Conservation (phyloP, 371 early-diverging fungal species). For the Lichtheimia hyalospora region DNA sequence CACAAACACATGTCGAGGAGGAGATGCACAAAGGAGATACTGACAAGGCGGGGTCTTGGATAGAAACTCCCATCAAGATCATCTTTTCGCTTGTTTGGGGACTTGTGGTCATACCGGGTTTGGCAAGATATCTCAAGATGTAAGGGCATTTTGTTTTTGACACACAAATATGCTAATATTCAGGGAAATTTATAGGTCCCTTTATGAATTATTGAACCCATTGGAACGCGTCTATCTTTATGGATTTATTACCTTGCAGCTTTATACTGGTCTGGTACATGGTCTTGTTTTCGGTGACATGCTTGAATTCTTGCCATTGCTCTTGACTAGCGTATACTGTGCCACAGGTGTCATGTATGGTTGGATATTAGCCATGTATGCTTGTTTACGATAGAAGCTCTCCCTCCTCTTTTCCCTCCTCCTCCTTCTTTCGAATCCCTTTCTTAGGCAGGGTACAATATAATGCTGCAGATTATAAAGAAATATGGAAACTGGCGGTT, state of each 20-base stretch:
- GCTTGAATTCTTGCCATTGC: constrained; percentile 81
- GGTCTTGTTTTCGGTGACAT: constrained; percentile 49
- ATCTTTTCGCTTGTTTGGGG: constrained; percentile 58
- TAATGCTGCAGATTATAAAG: too few relatives aligned
- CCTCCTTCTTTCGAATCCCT: too few relatives aligned
- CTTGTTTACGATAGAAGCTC: constrained; percentile 18
- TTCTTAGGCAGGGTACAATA: too few relatives aligned
- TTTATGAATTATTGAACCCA: constrained; percentile 10
- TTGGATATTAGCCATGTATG: constrained; percentile 55
- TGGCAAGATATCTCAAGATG: constrained; percentile 47
- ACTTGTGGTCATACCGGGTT: constrained; percentile 45
- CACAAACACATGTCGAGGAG: background rate
- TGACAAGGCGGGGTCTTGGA: background rate
- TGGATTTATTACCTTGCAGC: constrained; percentile 65
- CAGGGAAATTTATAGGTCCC: background rate
- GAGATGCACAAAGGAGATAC: background rate
- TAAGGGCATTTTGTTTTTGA: constrained; percentile 14
- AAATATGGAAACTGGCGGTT: too few relatives aligned
- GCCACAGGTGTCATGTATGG: constrained; percentile 78
- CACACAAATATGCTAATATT: background rate
- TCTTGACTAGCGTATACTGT: constrained; percentile 80
- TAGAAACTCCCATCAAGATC: constrained; percentile 70
- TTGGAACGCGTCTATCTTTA: constrained; percentile 66
- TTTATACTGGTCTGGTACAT: constrained; percentile 61
- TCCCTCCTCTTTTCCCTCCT: too few relatives aligned